Percentiles rank a stretch among this genome's conserved stretches.
These are phyloP conservation scores for Moesziomyces sp. DNA, from an alignment of 1,284 basidiomycete genomes.

Conservation along the genomic window DNA sequence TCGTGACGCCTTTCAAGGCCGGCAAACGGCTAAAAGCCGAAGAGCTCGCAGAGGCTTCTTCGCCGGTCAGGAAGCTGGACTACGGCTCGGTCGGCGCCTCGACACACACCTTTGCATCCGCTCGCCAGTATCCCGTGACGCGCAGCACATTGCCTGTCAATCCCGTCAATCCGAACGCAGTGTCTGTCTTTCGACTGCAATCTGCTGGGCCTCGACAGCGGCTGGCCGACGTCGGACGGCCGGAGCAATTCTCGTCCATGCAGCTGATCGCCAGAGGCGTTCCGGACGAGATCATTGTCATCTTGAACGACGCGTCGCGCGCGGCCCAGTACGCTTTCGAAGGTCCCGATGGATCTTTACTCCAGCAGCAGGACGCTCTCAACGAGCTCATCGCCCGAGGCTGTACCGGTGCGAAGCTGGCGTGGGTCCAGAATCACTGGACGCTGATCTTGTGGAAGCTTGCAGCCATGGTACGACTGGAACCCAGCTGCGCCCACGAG, in stretches of 20 bases:
- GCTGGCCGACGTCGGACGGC: conserved; percentile 36
- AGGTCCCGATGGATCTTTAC: conserved; percentile 15
- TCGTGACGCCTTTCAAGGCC: conserved; percentile 55
- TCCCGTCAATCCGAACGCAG: not conserved
- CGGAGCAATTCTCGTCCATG: conserved; percentile 28
- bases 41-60: conserved; percentile 11
- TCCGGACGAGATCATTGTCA: conserved; percentile 51
- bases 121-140: conserved; percentile 9
- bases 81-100: conserved; percentile 4
- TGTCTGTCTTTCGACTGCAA: conserved; percentile 26
- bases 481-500: conserved; percentile 62
- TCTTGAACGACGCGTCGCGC: conserved; percentile 42
- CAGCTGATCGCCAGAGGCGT: conserved; percentile 48
- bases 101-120: not conserved
- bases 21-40: conserved; percentile 37
- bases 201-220: conserved; percentile 7
- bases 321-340: conserved; percentile 55
- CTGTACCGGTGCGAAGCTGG: conserved; percentile 73
- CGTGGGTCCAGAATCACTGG: conserved; percentile 95
- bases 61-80: conserved; percentile 17
- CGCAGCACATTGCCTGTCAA: not conserved
- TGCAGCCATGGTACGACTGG: conserved; percentile 80
- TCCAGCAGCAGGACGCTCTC: conserved; percentile 42
- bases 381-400: conserved; percentile 40
- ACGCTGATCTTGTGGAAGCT: conserved; percentile 91